Base-by-base conservation (phyloP, 768 basidiomycete genomes). In the Lactarius hatsudake region DNA sequence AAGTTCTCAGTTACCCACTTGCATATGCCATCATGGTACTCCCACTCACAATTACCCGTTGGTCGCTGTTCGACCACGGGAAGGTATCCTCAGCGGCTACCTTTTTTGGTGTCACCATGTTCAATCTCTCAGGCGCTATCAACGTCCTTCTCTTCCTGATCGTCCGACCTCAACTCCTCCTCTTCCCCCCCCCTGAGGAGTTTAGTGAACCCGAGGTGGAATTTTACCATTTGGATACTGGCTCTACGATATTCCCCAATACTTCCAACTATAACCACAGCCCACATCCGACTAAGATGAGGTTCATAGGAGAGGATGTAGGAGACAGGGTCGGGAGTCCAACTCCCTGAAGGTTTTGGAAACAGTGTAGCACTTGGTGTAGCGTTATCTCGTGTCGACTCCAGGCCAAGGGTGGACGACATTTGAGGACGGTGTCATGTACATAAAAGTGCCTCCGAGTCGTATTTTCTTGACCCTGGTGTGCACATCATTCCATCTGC, bases 11-110 rank as follows among this genome's bases (percentile, higher is more conserved):
- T 15, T 82, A 82, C 67, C 82, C 81, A 4, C 36, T 76, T 20
- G 73, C 77, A 2, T 81, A 81, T 67, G 76, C 75, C 45, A 32
- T 81, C 17, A 65, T 77, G 42, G 70, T 81, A 57, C 74, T 82
- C 5, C 81, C 82, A 0, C 69, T 81, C 18, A 78, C 78, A 65
- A 66, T 81, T 55, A 74, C 77, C n/a, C 79, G 81, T 45, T 82
- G 80, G 79, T 75, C 77, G 36, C 70, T 71, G 20, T 81, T 81
- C 66, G 40, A 64, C n/a, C 48, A 17, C 17, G 64, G 58, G 23
- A 20, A 43, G 18, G 70, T 77, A 43, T 72, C 76, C 2, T 69
- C 77, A 17, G 73, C 75, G n/a, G 76, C 76, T 38, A 79, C 75
- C 18, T 75, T 81, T 54, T 69, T 71, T 32, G 76, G 74, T 38